A percentile compares a stretch with the other conserved stretches of the same genome.
Conservation (phyloP, 805 yeast genomes). For the Yamadazyma paraphyllophila region DNA sequence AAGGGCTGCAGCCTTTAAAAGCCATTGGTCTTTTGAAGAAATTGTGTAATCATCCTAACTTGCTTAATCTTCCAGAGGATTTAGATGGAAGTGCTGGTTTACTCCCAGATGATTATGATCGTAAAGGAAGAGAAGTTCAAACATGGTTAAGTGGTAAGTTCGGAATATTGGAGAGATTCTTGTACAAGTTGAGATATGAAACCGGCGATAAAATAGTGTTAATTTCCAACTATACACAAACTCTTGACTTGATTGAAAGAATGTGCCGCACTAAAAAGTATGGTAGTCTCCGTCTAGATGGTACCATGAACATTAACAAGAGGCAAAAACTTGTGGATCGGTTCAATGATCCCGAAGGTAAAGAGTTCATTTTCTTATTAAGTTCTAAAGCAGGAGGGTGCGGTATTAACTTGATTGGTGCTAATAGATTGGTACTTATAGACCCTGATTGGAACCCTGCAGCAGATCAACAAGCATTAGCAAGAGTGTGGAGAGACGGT, state of each 20-base stretch:
- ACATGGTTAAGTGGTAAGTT: constrained; percentile 87
- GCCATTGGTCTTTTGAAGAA: constrained; percentile 89
- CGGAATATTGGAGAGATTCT: constrained; percentile 77
- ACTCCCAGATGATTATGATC: constrained; percentile 72
- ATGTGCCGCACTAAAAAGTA: constrained; percentile 75
- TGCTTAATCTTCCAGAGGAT: constrained; percentile 73
- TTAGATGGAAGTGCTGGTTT: constrained; percentile 64
- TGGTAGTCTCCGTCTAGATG: constrained; percentile 83
- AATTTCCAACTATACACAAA: constrained; percentile 92
- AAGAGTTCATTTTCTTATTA: constrained; percentile 82
- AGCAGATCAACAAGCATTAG: constrained; percentile 95
- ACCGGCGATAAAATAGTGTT: constrained; percentile 94
- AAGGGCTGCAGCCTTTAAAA: constrained; percentile 78
- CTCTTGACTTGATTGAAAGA: constrained; percentile 84
- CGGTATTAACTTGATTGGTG: constrained; percentile 96
- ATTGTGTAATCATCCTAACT: constrained; percentile 90
- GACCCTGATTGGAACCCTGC: constrained; percentile 99
- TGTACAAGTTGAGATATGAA: constrained; percentile 69
- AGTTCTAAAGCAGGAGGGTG: constrained; percentile 99
- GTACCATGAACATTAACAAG: constrained; percentile 87
- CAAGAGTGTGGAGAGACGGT: constrained; percentile 99
- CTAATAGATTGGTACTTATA: constrained; percentile 80
- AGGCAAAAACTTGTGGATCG: constrained; percentile 89
- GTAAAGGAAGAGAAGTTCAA: constrained; percentile 69
- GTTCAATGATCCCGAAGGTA: constrained; percentile 86